These are phyloP conservation scores for Ogataea glucozyma DNA, from an alignment of 805 yeast genomes.

Conservation along the genomic window DNA sequence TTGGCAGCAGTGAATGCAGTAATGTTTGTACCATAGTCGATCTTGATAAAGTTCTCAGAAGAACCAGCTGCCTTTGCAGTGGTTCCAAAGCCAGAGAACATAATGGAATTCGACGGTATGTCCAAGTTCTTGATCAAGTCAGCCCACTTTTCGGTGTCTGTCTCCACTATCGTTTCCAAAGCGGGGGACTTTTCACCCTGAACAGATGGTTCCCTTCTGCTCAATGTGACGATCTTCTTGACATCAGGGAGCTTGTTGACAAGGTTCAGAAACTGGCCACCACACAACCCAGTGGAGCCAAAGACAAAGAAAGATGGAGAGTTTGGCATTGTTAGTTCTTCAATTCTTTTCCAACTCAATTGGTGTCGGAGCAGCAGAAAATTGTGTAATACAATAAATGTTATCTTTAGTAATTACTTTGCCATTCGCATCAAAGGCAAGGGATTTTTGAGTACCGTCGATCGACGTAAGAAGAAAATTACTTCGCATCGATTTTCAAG, in stretches of 20 bases:
- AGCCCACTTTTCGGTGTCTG: conserved; percentile 54
- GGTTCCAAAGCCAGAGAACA: conserved; percentile 74
- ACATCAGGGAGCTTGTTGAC: conserved; percentile 41
- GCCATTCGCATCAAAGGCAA: no score
- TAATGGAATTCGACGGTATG: conserved; percentile 39
- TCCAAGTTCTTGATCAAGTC: conserved; percentile 34
- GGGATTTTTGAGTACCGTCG: no score
- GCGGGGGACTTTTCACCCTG: conserved; percentile 14
- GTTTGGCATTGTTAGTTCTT: background rate
- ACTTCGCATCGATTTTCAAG: background rate
- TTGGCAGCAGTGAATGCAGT: conserved; percentile 74
- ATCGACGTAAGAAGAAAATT: background rate
- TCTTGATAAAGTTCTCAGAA: conserved; percentile 62
- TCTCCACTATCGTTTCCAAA: conserved; percentile 42
- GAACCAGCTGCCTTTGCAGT: conserved; percentile 74
- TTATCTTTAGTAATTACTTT: no score
- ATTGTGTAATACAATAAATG: no score
- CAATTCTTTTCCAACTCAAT: no score
- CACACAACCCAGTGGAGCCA: conserved; percentile 84
- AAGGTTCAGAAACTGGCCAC: conserved; percentile 52
- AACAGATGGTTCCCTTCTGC: conserved; percentile 47
- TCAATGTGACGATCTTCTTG: conserved; percentile 46
- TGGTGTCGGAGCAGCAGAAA: no score
- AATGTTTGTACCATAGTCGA: conserved; percentile 74
- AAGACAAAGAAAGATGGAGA: conserved; percentile 38